Base-by-base conservation (phyloP, 2,329 filamentous ascomycete genomes). In the Rugonectria rugulosa region DNA sequence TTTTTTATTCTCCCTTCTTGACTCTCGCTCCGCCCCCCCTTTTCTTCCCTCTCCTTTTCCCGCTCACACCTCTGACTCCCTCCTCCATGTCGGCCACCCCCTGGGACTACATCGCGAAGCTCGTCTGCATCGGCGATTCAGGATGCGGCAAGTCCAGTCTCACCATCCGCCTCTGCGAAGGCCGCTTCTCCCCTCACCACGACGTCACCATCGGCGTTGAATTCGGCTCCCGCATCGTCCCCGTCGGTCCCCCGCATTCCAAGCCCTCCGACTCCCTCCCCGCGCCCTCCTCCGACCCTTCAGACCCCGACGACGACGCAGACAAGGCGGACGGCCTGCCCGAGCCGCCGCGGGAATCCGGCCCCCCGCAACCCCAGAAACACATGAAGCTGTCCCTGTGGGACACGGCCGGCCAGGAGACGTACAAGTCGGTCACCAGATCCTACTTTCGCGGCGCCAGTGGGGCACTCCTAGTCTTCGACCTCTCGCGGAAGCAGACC, bases 101-200 rank as follows among this genome's bases (percentile, higher is more conserved):
- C 75, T 98, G 94, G 94, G 92, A 98, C 80, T 98, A 96, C 81
- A 99, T 98, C 73, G 93, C 94, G 75, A 99, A 99, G 78, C 91
- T 99, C 68, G 94, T 98, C 72, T 96, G 92, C 79, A 92, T 99
- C 70, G 95, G 95, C 74, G 95, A 98, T 79, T 95, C 90, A 40
- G 95, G 93, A 72, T 96, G 92, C 72, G 95, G 95, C 70, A 99
- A 99, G 81, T 96, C 92, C 60, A 86, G 91, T 76, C 86, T 97
- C 66, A 97, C 93, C 53, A 93, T 97, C 73, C 91, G 94, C 61
- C 90, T 98, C 61, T 97, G 94, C 79, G 94, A 97, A 82, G 93
- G 93, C 68, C 91, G 94, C 73, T 97, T 98, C 81, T 92, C 91
- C 51, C 86, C 90, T 50, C 90, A 95, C 73, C 94, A 97, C 83